Evolutionary conservation across 2,329 filamentous ascomycete species (phyloP), one percentile per base, ranked within the genome.

Genomic region (Malbranchea zuffiana): DNA sequence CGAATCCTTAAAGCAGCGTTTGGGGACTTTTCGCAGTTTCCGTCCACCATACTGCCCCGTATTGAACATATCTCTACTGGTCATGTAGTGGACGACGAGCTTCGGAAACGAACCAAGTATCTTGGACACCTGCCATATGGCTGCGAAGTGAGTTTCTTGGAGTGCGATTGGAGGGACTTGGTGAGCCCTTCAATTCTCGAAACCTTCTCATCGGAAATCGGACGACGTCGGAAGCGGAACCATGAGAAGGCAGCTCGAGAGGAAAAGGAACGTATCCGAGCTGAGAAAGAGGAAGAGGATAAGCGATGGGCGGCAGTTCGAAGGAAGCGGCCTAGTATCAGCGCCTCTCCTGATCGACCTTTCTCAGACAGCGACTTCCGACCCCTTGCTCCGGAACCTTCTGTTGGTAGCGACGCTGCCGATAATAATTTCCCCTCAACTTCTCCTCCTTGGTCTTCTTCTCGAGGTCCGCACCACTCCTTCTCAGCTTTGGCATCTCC

Each of bases 81-180:
- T 1, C 84, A 93, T 52, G 78, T 85, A 4, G 76, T 95, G 4
- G 86, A 95, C 47, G 86, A 94, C 50, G 78, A 80, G 11, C 59
- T 94, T 36, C 76, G 87, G 31, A 86, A 82, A 54, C 75, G 85
- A 20, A 78, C 83, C 38, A 93, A 90, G 55, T 95, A 94, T 47
- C 71, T 95, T 3, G 75, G 76, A 1, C 87, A 95, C 57, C 69
- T 95, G 4, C 87, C 87, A 0, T 78, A 82, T 34, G 87, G 87
- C n/a, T 94, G 86, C 55, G 80, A 93, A 47, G 82, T 95, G 27
- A 85, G 72, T 47, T 94, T 94, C 50, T 60, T 95, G 1, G 87
- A 95, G 60, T 95, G 87, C 53, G 86, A 95, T 56, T 95, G 87
- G 87, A 86, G 83, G 3, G 86, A 93, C 47, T 82, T 90, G 24